Percentiles rank a stretch among this genome's conserved stretches.
phyloP scores from a whole-genome alignment of 306 rosid species.

The Inga leiocalycina region DNA sequence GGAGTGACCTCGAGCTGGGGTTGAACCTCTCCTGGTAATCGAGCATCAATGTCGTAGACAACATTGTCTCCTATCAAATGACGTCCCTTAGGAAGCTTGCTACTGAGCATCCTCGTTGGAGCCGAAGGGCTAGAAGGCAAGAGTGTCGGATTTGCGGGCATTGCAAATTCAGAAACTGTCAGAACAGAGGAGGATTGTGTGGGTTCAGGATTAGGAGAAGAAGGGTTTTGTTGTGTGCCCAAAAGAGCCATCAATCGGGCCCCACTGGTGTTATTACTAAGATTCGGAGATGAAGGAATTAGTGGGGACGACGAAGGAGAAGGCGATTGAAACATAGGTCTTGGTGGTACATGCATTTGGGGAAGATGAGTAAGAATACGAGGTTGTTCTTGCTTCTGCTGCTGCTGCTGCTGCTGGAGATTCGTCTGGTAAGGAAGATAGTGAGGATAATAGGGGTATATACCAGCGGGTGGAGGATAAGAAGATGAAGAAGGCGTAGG shows the following conservation, averaged over 20 bases:
- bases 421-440: conserved; percentile 44
- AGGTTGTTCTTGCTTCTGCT: conserved; percentile 35
- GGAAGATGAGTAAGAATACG: conserved; percentile 38
- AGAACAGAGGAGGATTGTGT: conserved; percentile 15
- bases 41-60: conserved; percentile 60
- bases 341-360: conserved; percentile 49
- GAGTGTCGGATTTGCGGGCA: conserved; percentile 24
- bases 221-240: conserved; percentile 52
- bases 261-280: conserved; percentile 43
- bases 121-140: conserved; percentile 29
- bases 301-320: conserved; percentile 41
- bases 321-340: conserved; percentile 45
- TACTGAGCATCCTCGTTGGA: conserved; percentile 60
- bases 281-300: conserved; percentile 46
- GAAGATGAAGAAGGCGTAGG: conserved; percentile 59
- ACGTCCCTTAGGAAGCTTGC: conserved; percentile 60
- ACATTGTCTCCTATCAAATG: conserved; percentile 56
- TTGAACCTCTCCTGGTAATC: conserved; percentile 62
- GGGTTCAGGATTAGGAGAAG: conserved; percentile 38
- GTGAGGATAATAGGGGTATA: conserved; percentile 54
- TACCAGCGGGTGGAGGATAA: conserved; percentile 71
- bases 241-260: conserved; percentile 59
- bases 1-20: conserved; percentile 84
- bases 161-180: conserved; percentile 39
- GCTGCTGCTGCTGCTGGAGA: conserved; percentile 25